Evolutionary conservation across 805 yeast genomes (phyloP), one percentile per base, ranked within the genome.

Genomic region (Jamesozyma gamospora): DNA sequence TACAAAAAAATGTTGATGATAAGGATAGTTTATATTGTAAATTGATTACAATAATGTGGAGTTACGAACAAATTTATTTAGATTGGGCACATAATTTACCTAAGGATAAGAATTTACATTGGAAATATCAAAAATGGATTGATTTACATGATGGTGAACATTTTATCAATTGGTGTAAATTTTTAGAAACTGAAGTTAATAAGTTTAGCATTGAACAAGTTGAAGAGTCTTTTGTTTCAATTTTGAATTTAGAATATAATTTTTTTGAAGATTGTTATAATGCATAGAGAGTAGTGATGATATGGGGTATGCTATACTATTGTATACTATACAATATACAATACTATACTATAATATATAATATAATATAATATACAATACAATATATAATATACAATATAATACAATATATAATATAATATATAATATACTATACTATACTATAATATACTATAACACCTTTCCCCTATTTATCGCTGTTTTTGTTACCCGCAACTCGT

Each of bases 121-220:
- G 69, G 64, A 71, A 69, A 44, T 56, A 67, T 42, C 63, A 67
- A 35, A 74, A 70, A 36, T 74, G 79, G 79, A 65, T 74, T 32
- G 64, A 56, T 34, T 53, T 74, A 37, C 79, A 74, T 45, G 67
- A 70, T 44, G 79, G 79, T 4, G 56, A 55, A 4, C 70, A 53
- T 9, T 74, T 74, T 41, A 58, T 63, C 32, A 50, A 45, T 3
- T 74, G 79, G 79, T 67, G 69, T n/a, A 46, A 56, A 4, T 72
- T 74, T 44, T 55, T 74, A 30, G 56, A 51, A 37, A 41, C 42
- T 1, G 76, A 73, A 47, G 72, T 72, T 5, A 63, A 70, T 30
- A 50, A 55, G 36, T 53, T 50, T 37, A 35, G 65, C 43, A 36
- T 64, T 50, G 44, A 51, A 37, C 40, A 60, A 50, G 50, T 60